Percentiles rank a stretch among this genome's conserved stretches.
phyloP scores from a whole-genome alignment of 257 asterid species.

The Solanum corneliomulleri region DNA sequence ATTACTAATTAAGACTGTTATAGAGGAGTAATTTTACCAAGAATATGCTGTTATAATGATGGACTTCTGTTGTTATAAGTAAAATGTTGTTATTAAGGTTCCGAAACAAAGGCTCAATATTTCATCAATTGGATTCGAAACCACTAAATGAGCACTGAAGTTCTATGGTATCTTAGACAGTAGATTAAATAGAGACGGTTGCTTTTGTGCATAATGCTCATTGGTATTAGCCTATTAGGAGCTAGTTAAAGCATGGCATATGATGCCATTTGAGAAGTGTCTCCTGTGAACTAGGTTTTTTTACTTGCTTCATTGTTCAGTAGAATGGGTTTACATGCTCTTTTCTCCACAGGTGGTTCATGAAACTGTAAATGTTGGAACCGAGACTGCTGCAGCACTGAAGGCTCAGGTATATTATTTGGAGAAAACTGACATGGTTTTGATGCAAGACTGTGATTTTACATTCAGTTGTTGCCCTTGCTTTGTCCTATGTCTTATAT shows the following conservation, averaged over 20 bases:
- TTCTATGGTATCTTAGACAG: not conserved
- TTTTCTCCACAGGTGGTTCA: conserved; percentile 70
- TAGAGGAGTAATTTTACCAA: not conserved
- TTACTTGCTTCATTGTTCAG: not conserved
- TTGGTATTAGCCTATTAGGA: not conserved
- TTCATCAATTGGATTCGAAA: not conserved
- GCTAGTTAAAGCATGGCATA: not conserved
- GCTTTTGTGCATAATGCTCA: not conserved
- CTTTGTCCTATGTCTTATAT: conserved; percentile 1
- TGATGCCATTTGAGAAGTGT: conserved; percentile 12
- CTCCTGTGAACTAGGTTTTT: not conserved
- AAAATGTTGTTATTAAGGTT: not conserved
- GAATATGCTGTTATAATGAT: not conserved
- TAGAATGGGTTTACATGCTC: conserved; percentile 5
- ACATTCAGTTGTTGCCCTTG: not conserved
- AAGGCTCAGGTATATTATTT: conserved; percentile 74
- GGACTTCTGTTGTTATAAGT: not conserved
- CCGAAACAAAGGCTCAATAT: not conserved
- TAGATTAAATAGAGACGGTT: not conserved
- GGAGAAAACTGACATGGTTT: conserved; percentile 5
- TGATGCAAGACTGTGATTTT: not conserved
- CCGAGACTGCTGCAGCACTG: conserved; percentile 93
- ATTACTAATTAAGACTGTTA: not conserved
- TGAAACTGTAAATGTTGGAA: conserved; percentile 78
- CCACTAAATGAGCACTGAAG: not conserved